Base-by-base conservation (phyloP, 495 filamentous ascomycete genomes). In the Neurospora sp. region DNA sequence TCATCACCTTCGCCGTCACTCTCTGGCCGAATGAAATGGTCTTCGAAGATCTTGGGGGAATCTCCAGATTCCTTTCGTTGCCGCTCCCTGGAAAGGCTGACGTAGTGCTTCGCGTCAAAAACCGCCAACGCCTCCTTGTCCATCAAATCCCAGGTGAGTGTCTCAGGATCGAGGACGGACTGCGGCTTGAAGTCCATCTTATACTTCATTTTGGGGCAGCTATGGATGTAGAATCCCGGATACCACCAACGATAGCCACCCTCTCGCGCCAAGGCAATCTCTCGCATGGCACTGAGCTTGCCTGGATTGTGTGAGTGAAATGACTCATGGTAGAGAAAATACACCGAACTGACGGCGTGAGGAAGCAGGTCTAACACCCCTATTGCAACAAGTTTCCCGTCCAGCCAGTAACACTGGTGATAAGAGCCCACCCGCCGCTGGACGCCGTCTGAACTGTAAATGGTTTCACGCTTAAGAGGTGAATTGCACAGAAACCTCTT, bases 391-490 rank as follows among this genome's bases (percentile, higher is more conserved):
- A 99, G 87, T 71, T 90, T 87, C 21, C 94, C 96, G 81, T 98
- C 94, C 34, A 99, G 84, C 38, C 96, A 89, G 81, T 99, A 97
- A 83, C 93, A 96, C 81, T 97, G 94, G 79, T 99, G 96, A 82
- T 90, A 98, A n/a, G 92, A 95, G 9, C 96, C 96, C 3, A 96
- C 83, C 76, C 86, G 86, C 71, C 90, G 89, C 71, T 87, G 85
- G 70, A 74, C 78, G 21, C 86, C 87, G 42, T 86, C 82, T 34
- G 85, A 76, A 6, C 79, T 74, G 9, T 80, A 82, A 11, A 81
- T 71, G 3, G 83, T 87, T 21, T 79, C 85, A 38, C 88, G 86
- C 39, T 82, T 84, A 38, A 99, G 79, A 0, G 96, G 93, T 2
- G 94, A 94, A 72, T 79, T 74, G 83, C 96, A 99, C 66, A 99